Percentiles rank a stretch among this genome's conserved stretches.
Evolutionary conservation across 225 moss, liverwort and hornwort species (phyloP).

Genomic region (Straminergon stramineum): DNA sequence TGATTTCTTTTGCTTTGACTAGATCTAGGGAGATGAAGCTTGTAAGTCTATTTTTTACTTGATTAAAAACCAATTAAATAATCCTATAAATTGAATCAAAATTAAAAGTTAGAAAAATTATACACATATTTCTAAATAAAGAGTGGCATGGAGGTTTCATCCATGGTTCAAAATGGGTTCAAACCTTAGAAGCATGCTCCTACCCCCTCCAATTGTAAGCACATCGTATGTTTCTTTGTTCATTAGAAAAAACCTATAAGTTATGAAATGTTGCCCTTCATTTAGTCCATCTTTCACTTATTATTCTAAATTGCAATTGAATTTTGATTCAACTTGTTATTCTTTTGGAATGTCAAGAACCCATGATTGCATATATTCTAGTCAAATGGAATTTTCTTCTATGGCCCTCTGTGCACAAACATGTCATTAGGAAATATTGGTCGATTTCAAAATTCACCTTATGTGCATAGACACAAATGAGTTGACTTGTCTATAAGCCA

Average conservation of each 20-base stretch:
- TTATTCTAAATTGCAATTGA: neutral
- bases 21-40: neutral
- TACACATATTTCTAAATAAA: neutral
- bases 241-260: neutral
- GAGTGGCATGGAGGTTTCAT: neutral
- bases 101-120: too few relatives aligned
- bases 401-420: accelerated
- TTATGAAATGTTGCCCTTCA: neutral
- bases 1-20: accelerated
- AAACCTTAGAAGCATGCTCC: neutral
- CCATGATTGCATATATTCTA: neutral
- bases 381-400: neutral
- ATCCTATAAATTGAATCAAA: too few relatives aligned
- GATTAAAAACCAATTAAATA: neutral
- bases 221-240: neutral
- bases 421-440: neutral
- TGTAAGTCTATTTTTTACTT: neutral
- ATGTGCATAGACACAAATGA: neutral
- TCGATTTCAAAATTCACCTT: neutral
- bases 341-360: neutral
- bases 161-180: neutral
- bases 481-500: neutral
- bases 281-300: neutral
- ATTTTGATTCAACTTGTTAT: neutral
- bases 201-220: neutral